Conservation (phyloP, 176 grass and related monocot genomes). For the Musa troglodytarum region DNA sequence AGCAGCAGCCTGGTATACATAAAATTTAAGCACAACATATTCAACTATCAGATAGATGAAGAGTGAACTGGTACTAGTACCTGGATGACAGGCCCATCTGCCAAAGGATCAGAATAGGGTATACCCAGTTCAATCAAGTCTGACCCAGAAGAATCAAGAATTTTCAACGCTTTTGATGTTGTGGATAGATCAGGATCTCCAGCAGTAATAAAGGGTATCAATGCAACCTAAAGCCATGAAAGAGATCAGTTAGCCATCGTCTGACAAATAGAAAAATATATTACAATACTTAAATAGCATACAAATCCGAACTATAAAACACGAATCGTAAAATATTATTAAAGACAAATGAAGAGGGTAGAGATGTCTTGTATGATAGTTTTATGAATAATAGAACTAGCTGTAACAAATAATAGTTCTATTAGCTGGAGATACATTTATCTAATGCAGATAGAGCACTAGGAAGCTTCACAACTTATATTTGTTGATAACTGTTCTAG, state of each 20-base stretch:
- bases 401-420: too few species aligned
- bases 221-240: constrained; percentile 1
- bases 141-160: constrained; percentile 16
- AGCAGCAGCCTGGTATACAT: constrained; percentile 5
- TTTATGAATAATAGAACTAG: too few species aligned
- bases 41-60: not conserved
- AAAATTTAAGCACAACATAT: not conserved
- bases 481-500: not conserved
- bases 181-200: constrained; percentile 27
- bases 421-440: not conserved
- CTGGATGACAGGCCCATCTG: constrained; percentile 27
- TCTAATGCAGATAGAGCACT: not conserved
- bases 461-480: not conserved
- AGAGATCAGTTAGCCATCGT: not conserved
- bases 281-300: too few species aligned
- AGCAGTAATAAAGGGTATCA: constrained; percentile 25
- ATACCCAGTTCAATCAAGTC: constrained; percentile 27
- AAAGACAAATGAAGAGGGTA: too few species aligned
- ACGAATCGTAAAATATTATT: too few species aligned
- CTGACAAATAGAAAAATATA: not conserved
- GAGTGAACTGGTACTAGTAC: not conserved
- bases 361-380: too few species aligned
- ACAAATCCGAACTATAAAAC: too few species aligned
- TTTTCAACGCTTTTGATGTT: constrained; percentile 16
- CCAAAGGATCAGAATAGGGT: constrained; percentile 18